phyloP scores from a whole-genome alignment of 306 rosid genomes.

The Rosa multiflora region DNA sequence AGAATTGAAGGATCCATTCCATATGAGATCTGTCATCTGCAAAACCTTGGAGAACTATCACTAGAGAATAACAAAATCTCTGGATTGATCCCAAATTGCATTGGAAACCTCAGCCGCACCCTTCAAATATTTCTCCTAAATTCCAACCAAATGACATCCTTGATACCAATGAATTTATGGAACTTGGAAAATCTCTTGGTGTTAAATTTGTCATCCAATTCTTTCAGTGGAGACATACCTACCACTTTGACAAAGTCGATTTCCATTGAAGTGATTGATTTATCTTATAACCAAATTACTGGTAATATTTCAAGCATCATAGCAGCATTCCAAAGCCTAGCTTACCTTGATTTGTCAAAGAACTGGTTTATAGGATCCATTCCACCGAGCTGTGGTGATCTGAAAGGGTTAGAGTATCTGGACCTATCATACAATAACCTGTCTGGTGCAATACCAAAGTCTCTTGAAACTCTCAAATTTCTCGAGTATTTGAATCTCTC shows the following conservation, averaged over 20 bases:
- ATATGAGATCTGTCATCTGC: slow-evolving; percentile 25
- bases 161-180: not conserved
- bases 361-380: slow-evolving; percentile 6
- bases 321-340: slow-evolving; percentile 5
- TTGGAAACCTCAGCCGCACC: not conserved
- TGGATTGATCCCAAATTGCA: slow-evolving; percentile 26
- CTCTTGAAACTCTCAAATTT: not conserved
- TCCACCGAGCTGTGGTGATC: not conserved
- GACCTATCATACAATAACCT: slow-evolving; percentile 6
- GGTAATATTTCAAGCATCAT: slow-evolving; percentile 9
- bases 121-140: slow-evolving; percentile 1
- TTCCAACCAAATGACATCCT: not conserved
- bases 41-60: slow-evolving; percentile 8
- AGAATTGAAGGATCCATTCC: slow-evolving; percentile 26
- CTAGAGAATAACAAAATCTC: slow-evolving; percentile 24
- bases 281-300: not conserved
- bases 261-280: not conserved
- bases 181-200: not conserved
- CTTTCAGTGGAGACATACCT: slow-evolving; percentile 4
- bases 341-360: slow-evolving; percentile 8
- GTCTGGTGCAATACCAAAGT: not conserved
- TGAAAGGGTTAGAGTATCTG: not conserved
- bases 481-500: not conserved
- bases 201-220: slow-evolving; percentile 4
- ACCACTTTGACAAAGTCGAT: not conserved